Conservation (phyloP, 2,329 filamentous ascomycete species). For the Phaeoacremonium minimum region DNA sequence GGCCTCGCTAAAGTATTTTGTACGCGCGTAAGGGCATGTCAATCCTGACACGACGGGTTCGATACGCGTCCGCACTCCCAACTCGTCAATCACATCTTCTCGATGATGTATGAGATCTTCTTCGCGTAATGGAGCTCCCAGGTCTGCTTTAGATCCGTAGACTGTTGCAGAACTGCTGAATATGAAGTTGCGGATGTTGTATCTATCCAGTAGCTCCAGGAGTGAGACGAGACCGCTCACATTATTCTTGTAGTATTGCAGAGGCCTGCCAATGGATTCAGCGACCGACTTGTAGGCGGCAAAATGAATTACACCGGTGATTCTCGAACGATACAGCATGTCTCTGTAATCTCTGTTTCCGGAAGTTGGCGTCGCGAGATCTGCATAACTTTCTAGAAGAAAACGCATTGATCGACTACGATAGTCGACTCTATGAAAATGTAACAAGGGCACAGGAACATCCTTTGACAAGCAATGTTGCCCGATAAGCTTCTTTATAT, state of each 20-base stretch:
- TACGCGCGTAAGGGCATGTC: constrained; percentile 62
- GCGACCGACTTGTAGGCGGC: constrained; percentile 64
- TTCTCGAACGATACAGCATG: constrained; percentile 33
- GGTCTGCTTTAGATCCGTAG: constrained; percentile 52
- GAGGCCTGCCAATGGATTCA: constrained; percentile 55
- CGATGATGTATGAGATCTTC: constrained; percentile 50
- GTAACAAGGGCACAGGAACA: constrained; percentile 18
- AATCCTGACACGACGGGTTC: constrained; percentile 44
- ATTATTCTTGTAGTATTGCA: constrained; percentile 66
- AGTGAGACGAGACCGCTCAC: constrained; percentile 60
- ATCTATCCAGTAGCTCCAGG: constrained; percentile 50
- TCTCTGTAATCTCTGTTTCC: constrained; percentile 7
- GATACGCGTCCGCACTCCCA: too few relatives aligned
- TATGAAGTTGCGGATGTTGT: constrained; percentile 61
- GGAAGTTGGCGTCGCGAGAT: constrained; percentile 7
- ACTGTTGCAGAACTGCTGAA: constrained; percentile 67
- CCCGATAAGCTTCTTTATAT: constrained; percentile 20
- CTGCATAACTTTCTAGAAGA: constrained; percentile 28
- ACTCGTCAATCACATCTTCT: constrained; percentile 32
- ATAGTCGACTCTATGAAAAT: constrained; percentile 33
- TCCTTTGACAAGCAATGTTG: constrained; percentile 18
- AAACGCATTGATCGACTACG: constrained; percentile 29
- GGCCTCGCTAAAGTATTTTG: constrained; percentile 65
- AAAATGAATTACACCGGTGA: constrained; percentile 65
- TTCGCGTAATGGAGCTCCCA: constrained; percentile 47